Evolutionary conservation across 2,329 filamentous ascomycete genomes (phyloP), one percentile per base, ranked within the genome.

Genomic region (Fusarium annulatum): DNA sequence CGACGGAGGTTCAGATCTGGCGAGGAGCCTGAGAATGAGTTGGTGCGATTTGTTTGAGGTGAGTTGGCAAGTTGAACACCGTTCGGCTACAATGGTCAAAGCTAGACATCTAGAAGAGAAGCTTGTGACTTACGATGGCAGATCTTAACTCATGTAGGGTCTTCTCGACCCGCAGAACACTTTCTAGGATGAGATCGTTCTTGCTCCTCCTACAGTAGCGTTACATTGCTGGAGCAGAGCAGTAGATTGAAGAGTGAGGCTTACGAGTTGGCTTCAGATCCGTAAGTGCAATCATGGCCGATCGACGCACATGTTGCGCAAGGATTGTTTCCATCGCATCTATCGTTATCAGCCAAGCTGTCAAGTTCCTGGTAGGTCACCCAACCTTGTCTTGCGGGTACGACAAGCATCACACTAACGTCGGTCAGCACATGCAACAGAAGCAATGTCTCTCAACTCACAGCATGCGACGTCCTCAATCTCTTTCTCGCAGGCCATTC

Each of bases 171-270:
- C 86, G 81, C 3, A 87, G 73, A 7, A 87, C 85, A 9, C 86
- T 85, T 64, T 87, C 86, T 6, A 88, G 81, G 28, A 88, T 87
- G 52, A 87, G 78, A 64, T 88, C 86, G 48, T 83, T 87, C 73
- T 88, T 88, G 36, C 85, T 85, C 66, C 86, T 81, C 51, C 83
- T 86, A 16, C 10, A 38, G 3, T 8, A 33, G 51, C 4, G 56
- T 75, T 66, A 76, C 57, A 33, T 42, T 61, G 33, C 43, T 57
- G 14, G 2, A 9, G 3, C 2, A 2, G 5, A 5, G 7, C 7
- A 36, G 33, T 2, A 43, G n/a, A 21, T 21, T 12, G 49, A 56
- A 46, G 52, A 28, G 28, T 51, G 11, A 21, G 7, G 70, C 82
- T 80, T 71, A 85, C 83, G 84, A 84, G 73, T 83, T 85, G 23